Percentiles rank a stretch among this genome's conserved stretches.
Evolutionary conservation across 176 grass and related monocot species (phyloP).

Genomic region (Musa troglodytarum): DNA sequence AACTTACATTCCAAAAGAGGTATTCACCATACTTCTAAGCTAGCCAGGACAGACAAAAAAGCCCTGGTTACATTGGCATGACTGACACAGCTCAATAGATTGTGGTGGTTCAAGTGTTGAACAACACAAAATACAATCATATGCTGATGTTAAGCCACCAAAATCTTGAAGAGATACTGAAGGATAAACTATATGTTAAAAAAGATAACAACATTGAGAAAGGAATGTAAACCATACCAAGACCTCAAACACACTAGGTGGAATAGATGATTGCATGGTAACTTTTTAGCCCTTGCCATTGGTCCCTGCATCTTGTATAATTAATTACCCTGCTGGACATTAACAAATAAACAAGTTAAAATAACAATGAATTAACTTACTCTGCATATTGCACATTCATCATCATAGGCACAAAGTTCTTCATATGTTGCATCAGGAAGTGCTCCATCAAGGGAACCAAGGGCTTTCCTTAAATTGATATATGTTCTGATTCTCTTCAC

Average conservation of each 20-base stretch:
- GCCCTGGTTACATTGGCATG: too few relatives aligned
- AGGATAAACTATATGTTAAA: background rate
- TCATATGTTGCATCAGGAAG: constrained; percentile 94
- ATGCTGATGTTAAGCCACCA: background rate
- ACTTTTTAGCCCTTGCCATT: constrained; percentile 93
- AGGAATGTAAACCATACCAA: constrained; percentile 45
- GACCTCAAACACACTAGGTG: constrained; percentile 95
- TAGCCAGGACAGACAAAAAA: too few relatives aligned
- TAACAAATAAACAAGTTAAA: background rate
- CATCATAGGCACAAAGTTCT: constrained; percentile 74
- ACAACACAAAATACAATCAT: background rate
- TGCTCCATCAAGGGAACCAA: constrained; percentile 71
- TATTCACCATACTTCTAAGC: too few relatives aligned
- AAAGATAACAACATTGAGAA: constrained; percentile 2
- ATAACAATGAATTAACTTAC: constrained; percentile 42
- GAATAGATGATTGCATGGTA: constrained; percentile 92
- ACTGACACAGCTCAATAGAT: too few relatives aligned
- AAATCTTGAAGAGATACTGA: background rate
- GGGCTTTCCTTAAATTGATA: constrained; percentile 64
- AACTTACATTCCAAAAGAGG: too few relatives aligned
- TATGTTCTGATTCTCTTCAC: constrained; percentile 66
- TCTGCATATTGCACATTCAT: constrained; percentile 98
- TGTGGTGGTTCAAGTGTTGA: background rate
- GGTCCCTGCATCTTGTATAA: constrained; percentile 55
- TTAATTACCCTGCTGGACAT: constrained; percentile 13